Conservation (phyloP, 805 yeast genomes). For the Candida sithepensis region DNA sequence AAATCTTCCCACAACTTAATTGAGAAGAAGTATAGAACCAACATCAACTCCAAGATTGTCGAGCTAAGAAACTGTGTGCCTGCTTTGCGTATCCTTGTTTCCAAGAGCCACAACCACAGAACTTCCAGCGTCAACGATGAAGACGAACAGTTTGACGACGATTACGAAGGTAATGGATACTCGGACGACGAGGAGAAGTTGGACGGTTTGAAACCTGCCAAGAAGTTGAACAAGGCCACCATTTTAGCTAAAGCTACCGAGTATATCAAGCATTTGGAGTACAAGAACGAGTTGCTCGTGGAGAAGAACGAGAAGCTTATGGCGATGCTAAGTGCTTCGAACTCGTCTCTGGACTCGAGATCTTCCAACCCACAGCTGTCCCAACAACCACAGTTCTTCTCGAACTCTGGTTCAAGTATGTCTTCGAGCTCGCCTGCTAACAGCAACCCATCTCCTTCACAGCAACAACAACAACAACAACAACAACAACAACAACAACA, state of each 20-base stretch:
- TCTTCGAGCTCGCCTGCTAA: conserved; percentile 20
- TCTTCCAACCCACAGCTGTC: conserved; percentile 10
- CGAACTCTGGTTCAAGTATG: conserved; percentile 20
- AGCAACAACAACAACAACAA: neutral
- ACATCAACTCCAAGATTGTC: conserved; percentile 69
- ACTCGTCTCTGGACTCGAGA: conserved; percentile 16
- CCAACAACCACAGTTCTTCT: conserved; percentile 11
- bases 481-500: conserved; percentile 1
- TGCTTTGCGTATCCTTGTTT: conserved; percentile 48
- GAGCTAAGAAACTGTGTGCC: conserved; percentile 80
- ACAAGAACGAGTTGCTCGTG: conserved; percentile 48
- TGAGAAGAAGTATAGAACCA: conserved; percentile 78
- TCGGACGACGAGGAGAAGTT: conserved; percentile 52
- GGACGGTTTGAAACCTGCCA: conserved; percentile 75
- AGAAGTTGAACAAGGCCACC: conserved; percentile 73
- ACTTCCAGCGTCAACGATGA: conserved; percentile 29
- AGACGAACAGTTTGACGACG: conserved; percentile 42
- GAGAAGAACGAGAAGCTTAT: conserved; percentile 44
- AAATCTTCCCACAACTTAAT: conserved; percentile 77
- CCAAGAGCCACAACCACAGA: conserved; percentile 36
- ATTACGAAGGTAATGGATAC: conserved; percentile 50
- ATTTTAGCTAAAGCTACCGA: conserved; percentile 74
- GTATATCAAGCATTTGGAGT: conserved; percentile 69
- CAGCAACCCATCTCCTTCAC: conserved; percentile 11
- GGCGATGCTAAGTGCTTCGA: conserved; percentile 15